These are phyloP conservation scores for Plectosphaerella plurivora DNA, from an alignment of 2,329 filamentous ascomycete genomes.

Conservation along the genomic window DNA sequence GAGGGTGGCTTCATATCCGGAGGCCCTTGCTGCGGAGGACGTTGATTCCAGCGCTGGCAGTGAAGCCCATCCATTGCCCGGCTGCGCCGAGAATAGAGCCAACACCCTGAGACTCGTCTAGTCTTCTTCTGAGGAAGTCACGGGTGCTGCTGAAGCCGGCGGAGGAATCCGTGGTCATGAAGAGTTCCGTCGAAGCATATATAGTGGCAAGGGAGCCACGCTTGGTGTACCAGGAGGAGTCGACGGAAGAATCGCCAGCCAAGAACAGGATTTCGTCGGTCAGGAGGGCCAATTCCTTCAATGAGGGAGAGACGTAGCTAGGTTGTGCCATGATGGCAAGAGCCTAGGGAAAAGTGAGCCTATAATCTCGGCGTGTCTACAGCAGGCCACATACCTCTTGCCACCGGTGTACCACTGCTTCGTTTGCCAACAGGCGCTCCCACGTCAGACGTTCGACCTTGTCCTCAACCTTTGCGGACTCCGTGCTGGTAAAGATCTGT, in stretches of 20 bases:
- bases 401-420: conserved; percentile 69
- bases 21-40: conserved; percentile 83
- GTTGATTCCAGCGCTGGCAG: conserved; percentile 71
- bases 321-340: conserved; percentile 88
- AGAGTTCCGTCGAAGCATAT: conserved; percentile 75
- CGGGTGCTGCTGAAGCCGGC: conserved; percentile 71
- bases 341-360: conserved; percentile 47
- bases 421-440: conserved; percentile 73
- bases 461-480: conserved; percentile 39
- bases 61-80: conserved; percentile 78
- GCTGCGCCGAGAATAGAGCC: conserved; percentile 60
- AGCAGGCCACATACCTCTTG: conserved; percentile 64
- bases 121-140: conserved; percentile 70
- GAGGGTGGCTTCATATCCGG: conserved; percentile 53
- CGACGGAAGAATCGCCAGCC: conserved; percentile 75
- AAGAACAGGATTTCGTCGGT: conserved; percentile 93
- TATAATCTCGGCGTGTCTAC: neutral
- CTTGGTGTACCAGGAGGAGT: conserved; percentile 80
- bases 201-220: conserved; percentile 51
- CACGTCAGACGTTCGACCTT: conserved; percentile 71
- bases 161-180: conserved; percentile 87
- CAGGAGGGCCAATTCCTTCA: conserved; percentile 74
- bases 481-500: conserved; percentile 31
- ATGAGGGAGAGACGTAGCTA: conserved; percentile 67
- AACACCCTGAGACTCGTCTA: conserved; percentile 63